phyloP scores from a whole-genome alignment of 305 asterid genomes.

The Plantago rigida region DNA sequence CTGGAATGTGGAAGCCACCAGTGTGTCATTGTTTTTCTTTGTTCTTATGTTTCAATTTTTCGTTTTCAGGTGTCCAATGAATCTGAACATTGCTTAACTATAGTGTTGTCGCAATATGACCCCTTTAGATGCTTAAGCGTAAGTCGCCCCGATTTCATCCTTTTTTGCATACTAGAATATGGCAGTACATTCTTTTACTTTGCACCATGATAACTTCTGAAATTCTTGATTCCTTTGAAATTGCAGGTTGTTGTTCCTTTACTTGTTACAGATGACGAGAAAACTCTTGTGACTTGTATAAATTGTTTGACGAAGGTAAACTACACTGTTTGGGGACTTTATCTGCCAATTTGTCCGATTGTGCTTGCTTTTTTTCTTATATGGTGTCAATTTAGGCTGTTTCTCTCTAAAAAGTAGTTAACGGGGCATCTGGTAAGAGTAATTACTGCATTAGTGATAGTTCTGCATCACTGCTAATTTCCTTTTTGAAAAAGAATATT shows the following conservation, averaged over 20 bases:
- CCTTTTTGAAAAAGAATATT: no score
- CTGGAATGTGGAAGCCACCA: conserved; percentile 22
- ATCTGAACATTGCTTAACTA: conserved; percentile 79
- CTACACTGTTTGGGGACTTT: conserved; percentile 4
- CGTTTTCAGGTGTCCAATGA: conserved; percentile 64
- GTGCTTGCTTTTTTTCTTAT: no score
- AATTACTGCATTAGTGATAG: no score
- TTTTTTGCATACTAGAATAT: background rate
- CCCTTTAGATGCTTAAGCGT: conserved; percentile 90
- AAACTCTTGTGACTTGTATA: conserved; percentile 87
- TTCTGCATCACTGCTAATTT: no score
- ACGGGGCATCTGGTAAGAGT: no score
- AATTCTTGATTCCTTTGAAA: conserved; percentile 21
- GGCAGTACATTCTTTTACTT: background rate
- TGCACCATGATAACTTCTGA: conserved; percentile 4
- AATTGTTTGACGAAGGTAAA: conserved; percentile 94
- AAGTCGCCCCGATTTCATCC: conserved; percentile 30
- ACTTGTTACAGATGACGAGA: conserved; percentile 90
- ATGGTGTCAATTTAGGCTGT: no score
- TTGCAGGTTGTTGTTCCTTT: conserved; percentile 87
- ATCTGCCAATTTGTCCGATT: background rate
- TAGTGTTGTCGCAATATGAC: conserved; percentile 65
- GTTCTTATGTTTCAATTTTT: conserved; percentile 26
- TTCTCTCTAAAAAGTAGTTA: no score
- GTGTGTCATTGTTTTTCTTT: conserved; percentile 4